phyloP scores from a whole-genome alignment of 331 rosid species.

The Telfairia occidentalis region DNA sequence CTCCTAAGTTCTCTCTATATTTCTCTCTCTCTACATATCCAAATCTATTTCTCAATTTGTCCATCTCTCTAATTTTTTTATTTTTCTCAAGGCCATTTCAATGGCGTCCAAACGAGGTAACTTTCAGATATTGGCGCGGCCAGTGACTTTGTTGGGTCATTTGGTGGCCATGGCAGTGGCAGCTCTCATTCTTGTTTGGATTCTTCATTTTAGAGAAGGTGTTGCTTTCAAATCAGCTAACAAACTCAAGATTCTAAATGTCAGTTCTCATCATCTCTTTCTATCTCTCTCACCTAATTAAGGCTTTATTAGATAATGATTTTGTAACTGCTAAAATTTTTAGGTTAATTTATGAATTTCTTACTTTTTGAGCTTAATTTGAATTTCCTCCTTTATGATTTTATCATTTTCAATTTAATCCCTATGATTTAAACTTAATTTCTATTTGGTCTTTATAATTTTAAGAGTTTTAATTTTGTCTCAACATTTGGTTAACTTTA shows the following conservation, averaged over 20 bases:
- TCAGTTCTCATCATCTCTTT: conserved; percentile 10
- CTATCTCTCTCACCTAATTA: background rate
- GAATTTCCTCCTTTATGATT: background rate
- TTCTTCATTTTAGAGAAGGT: conserved; percentile 49
- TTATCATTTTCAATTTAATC: no score
- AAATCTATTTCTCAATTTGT: background rate
- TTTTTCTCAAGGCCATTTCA: background rate
- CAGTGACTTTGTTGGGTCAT: conserved; percentile 40
- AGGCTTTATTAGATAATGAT: no score
- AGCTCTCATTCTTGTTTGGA: conserved; percentile 48
- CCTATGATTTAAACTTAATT: no score
- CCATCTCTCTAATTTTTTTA: background rate
- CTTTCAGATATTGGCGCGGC: conserved; percentile 36
- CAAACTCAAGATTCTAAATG: conserved; percentile 45
- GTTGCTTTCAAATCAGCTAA: conserved; percentile 43
- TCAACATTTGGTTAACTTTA: no score
- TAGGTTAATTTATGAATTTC: background rate
- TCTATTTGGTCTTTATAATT: no score
- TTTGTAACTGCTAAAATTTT: no score
- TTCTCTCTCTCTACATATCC: background rate
- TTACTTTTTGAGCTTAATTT: no score
- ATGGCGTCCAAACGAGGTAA: conserved; percentile 37
- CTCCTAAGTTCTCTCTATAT: background rate
- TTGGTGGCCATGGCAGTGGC: conserved; percentile 43
- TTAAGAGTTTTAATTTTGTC: no score